These are phyloP conservation scores for Aspergillus brasiliensis DNA, from an alignment of 2,329 filamentous ascomycete species.

Conservation along the genomic window DNA sequence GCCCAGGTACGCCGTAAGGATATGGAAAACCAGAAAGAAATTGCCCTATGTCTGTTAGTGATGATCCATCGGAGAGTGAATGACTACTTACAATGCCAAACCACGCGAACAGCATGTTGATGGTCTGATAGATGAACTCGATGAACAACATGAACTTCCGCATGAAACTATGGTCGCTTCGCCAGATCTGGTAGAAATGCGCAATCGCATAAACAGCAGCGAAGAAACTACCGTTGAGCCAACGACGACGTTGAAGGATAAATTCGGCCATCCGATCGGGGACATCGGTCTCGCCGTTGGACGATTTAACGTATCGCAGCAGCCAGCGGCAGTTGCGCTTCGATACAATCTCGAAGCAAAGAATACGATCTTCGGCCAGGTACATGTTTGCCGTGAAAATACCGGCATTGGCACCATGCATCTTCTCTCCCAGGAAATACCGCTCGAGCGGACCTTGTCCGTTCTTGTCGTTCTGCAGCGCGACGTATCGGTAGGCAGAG, in stretches of 20 bases:
- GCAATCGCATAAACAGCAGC: constrained; percentile 92
- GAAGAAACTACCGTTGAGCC: constrained; percentile 98
- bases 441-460: constrained; percentile 90
- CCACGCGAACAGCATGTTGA: constrained; percentile 98
- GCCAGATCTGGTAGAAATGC: constrained; percentile 95
- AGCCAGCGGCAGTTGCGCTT: constrained; percentile 98
- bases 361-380: constrained; percentile 54
- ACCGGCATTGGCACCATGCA: constrained; percentile 88
- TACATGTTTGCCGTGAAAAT: constrained; percentile 90
- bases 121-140: constrained; percentile 91
- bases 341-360: constrained; percentile 78
- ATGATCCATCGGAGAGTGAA: not conserved
- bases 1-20: constrained; percentile 84
- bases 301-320: constrained; percentile 96
- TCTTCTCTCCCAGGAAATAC: constrained; percentile 95
- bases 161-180: constrained; percentile 83
- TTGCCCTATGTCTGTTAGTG: constrained; percentile 61
- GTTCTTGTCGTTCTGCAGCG: constrained; percentile 94
- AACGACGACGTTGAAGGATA: constrained; percentile 91
- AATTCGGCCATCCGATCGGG: constrained; percentile 92
- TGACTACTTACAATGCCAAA: constrained; percentile 72
- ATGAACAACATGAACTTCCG: constrained; percentile 88
- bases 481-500: constrained; percentile 94
- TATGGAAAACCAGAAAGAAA: constrained; percentile 98
- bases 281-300: constrained; percentile 95